Conservation (phyloP, 345 rosid genomes). For the Excoecaria cochinchinensis region DNA sequence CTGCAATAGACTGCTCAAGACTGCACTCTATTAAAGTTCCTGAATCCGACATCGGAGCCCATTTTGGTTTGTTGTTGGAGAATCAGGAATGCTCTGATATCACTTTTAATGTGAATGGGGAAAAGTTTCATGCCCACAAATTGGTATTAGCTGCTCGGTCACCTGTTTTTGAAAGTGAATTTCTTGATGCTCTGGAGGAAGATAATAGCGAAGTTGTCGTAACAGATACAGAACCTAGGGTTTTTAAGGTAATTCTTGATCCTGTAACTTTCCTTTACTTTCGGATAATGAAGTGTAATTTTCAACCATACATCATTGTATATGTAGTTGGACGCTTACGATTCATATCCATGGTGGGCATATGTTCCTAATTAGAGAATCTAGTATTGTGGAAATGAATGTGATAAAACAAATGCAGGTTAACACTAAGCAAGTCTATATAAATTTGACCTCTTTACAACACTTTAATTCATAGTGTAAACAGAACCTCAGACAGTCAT, state of each 20-base stretch:
- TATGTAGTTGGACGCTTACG: neutral
- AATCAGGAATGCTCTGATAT: slow-evolving; percentile 78
- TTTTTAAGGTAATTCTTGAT: slow-evolving; percentile 60
- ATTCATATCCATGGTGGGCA: neutral
- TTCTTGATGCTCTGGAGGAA: slow-evolving; percentile 58
- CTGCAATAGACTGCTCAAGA: slow-evolving; percentile 75
- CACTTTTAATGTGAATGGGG: slow-evolving; percentile 70
- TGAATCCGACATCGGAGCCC: slow-evolving; percentile 79
- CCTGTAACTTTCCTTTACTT: slow-evolving; percentile 4
- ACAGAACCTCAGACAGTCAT: neutral
- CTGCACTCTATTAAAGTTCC: slow-evolving; percentile 81
- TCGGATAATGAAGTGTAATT: neutral
- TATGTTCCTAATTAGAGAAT: neutral
- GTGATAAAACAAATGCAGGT: neutral
- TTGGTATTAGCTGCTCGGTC: slow-evolving; percentile 83
- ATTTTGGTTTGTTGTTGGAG: slow-evolving; percentile 77
- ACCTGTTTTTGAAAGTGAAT: slow-evolving; percentile 70
- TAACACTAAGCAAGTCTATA: neutral
- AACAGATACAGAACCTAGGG: slow-evolving; percentile 76
- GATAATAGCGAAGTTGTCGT: slow-evolving; percentile 52
- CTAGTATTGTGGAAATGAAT: neutral
- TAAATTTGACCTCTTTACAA: neutral
- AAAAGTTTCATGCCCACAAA: slow-evolving; percentile 77
- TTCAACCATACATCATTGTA: neutral
- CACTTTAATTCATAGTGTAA: neutral